A percentile compares a stretch with the other conserved stretches of the same genome.
Evolutionary conservation across 1,284 basidiomycete species (phyloP).

Genomic region (Cryptococcus sp.): DNA sequence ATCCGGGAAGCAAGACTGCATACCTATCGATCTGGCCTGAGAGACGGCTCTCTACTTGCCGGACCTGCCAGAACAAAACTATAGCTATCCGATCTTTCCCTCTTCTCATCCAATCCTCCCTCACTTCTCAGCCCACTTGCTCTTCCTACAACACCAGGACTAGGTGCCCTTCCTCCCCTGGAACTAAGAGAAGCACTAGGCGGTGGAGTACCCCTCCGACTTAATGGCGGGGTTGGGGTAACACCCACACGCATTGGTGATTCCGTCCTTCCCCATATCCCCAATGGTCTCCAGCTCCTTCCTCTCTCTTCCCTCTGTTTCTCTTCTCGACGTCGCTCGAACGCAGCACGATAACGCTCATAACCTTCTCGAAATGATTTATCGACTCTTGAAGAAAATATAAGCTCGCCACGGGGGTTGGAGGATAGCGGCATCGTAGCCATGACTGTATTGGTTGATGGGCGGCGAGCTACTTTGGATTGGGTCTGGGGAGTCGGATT

Average conservation of each 20-base stretch:
- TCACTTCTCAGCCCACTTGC: slow-evolving; percentile 2
- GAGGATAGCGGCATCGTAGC: slow-evolving; percentile 78
- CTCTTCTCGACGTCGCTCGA: slow-evolving; percentile 74
- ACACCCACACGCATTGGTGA: background rate
- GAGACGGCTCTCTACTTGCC: background rate
- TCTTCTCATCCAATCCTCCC: slow-evolving; percentile 1
- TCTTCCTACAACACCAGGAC: slow-evolving; percentile 6
- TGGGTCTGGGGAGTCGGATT: slow-evolving; percentile 39
- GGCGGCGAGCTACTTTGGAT: slow-evolving; percentile 28
- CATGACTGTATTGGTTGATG: slow-evolving; percentile 52
- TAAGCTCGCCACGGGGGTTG: slow-evolving; percentile 92
- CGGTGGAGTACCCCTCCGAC: slow-evolving; percentile 22
- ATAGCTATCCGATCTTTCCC: slow-evolving; percentile 26
- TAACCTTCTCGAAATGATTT: slow-evolving; percentile 81
- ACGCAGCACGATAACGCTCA: slow-evolving; percentile 85
- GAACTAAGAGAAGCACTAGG: slow-evolving; percentile 1
- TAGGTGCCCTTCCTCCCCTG: slow-evolving; percentile 8
- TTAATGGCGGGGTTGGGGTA: slow-evolving; percentile 21
- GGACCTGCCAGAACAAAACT: slow-evolving; percentile 15
- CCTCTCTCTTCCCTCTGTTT: slow-evolving; percentile 43
- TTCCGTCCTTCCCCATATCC: slow-evolving; percentile 3
- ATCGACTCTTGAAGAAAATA: slow-evolving; percentile 87
- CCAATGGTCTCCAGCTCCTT: slow-evolving; percentile 7
- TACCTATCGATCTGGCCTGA: background rate
- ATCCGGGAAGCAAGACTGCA: no score